Conservation (phyloP, 768 basidiomycete species). For the Russula griseocarnosa region DNA sequence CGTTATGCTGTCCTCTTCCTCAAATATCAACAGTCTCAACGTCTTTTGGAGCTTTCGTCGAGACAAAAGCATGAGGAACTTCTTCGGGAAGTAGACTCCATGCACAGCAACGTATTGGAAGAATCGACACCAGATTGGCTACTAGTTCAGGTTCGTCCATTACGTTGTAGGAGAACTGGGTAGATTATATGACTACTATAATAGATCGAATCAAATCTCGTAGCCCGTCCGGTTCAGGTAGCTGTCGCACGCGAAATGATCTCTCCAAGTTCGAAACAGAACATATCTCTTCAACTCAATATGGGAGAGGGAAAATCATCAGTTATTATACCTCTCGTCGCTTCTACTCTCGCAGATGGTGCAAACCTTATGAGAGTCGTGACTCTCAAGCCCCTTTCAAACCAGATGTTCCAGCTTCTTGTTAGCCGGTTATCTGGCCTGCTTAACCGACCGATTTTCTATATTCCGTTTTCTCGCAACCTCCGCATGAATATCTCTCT, state of each 20-base stretch:
- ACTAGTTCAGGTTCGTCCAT: slow-evolving; percentile 19
- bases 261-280: slow-evolving; percentile 36
- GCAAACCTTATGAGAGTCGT: slow-evolving; percentile 45
- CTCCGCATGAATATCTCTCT: slow-evolving; percentile 30
- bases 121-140: slow-evolving; percentile 17
- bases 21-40: slow-evolving; percentile 15
- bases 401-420: slow-evolving; percentile 50
- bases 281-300: slow-evolving; percentile 47
- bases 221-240: slow-evolving; percentile 43
- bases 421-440: slow-evolving; percentile 44
- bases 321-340: slow-evolving; percentile 48
- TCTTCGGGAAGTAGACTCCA: slow-evolving; percentile 3
- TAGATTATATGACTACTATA: neutral
- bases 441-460: slow-evolving; percentile 45
- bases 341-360: slow-evolving; percentile 42
- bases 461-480: slow-evolving; percentile 48
- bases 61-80: slow-evolving; percentile 1
- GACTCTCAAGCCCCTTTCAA: slow-evolving; percentile 45
- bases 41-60: slow-evolving; percentile 12
- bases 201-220: slow-evolving; percentile 46
- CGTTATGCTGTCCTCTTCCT: slow-evolving; percentile 4
- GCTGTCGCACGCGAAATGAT: slow-evolving; percentile 48
- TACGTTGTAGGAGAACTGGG: no score
- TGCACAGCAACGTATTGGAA: neutral
- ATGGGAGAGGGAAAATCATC: slow-evolving; percentile 58